Conservation (phyloP, 306 rosid genomes). For the Quercus robur region DNA sequence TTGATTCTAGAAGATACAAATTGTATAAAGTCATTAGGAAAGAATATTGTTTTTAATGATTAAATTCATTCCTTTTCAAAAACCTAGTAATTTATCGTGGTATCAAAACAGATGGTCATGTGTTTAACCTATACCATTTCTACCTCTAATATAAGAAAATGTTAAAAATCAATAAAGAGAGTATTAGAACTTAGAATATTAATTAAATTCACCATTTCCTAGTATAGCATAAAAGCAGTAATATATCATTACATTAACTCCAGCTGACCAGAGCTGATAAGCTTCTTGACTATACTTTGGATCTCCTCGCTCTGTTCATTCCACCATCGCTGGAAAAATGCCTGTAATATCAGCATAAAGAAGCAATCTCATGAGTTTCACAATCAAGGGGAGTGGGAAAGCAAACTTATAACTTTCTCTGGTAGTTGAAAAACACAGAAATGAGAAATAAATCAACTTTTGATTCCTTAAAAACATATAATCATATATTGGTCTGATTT, state of each 20-base stretch:
- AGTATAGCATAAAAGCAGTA: constrained; percentile 19
- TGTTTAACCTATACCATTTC: too few relatives aligned
- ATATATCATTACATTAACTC: constrained; percentile 57
- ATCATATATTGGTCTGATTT: too few relatives aligned
- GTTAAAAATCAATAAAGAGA: too few relatives aligned
- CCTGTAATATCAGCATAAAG: constrained; percentile 33
- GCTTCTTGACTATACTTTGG: constrained; percentile 43
- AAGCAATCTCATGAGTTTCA: neutral
- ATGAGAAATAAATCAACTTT: too few relatives aligned
- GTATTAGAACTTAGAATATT: neutral
- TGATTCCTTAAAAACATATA: too few relatives aligned
- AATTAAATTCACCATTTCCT: neutral
- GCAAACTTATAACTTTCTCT: neutral
- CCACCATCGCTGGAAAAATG: constrained; percentile 92
- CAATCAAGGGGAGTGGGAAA: neutral
- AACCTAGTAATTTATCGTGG: neutral
- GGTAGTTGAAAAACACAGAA: too few relatives aligned
- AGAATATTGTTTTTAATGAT: too few relatives aligned
- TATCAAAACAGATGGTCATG: too few relatives aligned
- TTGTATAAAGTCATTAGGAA: too few relatives aligned
- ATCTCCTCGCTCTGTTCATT: constrained; percentile 51
- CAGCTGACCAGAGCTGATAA: constrained; percentile 72
- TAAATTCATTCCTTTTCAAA: too few relatives aligned
- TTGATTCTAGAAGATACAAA: too few relatives aligned
- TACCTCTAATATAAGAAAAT: too few relatives aligned